Evolutionary conservation across 352 stramenopile species (phyloP), one percentile per base, ranked within the genome.

Genomic region (Phytophthora lateralis): DNA sequence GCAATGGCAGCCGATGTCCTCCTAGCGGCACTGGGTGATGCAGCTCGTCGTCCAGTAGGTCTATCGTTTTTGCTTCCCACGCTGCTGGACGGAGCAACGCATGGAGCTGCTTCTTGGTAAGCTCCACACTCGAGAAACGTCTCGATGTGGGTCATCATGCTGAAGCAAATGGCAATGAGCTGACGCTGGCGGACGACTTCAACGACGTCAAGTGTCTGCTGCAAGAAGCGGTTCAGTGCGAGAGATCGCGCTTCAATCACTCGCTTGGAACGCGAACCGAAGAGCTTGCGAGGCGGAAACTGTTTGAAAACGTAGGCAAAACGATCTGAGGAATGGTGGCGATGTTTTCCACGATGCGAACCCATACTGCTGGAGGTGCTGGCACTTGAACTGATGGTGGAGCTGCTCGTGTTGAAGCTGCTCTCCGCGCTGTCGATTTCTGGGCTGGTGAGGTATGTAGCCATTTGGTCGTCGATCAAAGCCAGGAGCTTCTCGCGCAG

Each of bases 81-180:
- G 26, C 35, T 63, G 39, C 35, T 35, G 17, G 63, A 27, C 27
- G 56, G 44, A 20, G 51, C 52, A 32, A 61, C 30, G 26, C 45
- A 30, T 10, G 44, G 35, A 11, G 51, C 39, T 5, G 41, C 58
- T 41, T 65, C 32, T 18, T 45, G 56, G 57, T 90, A 75, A 24
- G 60, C 62, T 45, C 50, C 54, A 49, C 69, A 83, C 44, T 88
- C 79, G 12, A 92, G 71, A 56, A 92, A 92, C 8, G 56, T 49
- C 42, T 92, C 83, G 35, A 92, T 74, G 30, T 83, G 74, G 3
- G 70, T 86, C 77, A 77, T 86, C 66, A 90, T 72, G 45, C 81
- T 86, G 56, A 90, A 92, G 60, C 82, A 88, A 66, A 89, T 69
- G 15, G 83, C 75, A 55, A 90, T 89, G 39, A 89, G 64, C 47